Evolutionary conservation across 2,329 filamentous ascomycete genomes (phyloP), one percentile per base, ranked within the genome.

Genomic region (Myriosclerotinia scirpicola): DNA sequence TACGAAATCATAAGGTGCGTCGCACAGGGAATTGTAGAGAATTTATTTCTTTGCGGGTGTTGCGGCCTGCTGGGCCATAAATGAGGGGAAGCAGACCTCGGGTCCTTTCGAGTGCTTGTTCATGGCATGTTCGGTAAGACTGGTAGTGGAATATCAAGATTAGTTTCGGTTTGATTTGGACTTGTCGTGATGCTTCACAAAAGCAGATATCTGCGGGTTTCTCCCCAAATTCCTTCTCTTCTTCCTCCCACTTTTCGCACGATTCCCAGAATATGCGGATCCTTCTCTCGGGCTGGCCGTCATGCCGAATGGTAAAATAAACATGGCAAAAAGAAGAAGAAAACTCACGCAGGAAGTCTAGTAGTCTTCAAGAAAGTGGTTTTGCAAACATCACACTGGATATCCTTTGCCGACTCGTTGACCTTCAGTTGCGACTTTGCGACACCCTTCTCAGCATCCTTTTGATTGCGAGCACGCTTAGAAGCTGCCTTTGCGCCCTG

Each of bases 61-160:
- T 54, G 48, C 60, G 26, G 58, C 44, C 34, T 61, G 58, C 20
- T 63, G 60, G 17, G 63, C 63, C 26, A 65, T 15, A 30, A 58
- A 65, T 40, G 42, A 38, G 11, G 87, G 87, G 80, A 93, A 93
- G 80, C 90, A 93, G 53, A 91, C 89, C 61, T 82, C 77, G 38
- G 91, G 81, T 53, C 83, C 82, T 81, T 92, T 91, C 81, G 80
- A 88, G 81, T 93, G 90, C 83, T 92, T 92, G 80, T 92, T 92
- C 70, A 79, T 76, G 69, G 90, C 89, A 78, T 93, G 90, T 75
- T 89, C 85, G 67, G 83, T 85, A 69, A 92, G 85, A 70, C 85
- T 87, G 70, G 53, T 42, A 7, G 30, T 58, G 34, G 20, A 2
- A 48, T 59, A 12, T 30, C 12, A 44, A n/a, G 8, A 30, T 65